Evolutionary conservation across 306 rosid genomes (phyloP).

Genomic region (Dalbergia oliveri): DNA sequence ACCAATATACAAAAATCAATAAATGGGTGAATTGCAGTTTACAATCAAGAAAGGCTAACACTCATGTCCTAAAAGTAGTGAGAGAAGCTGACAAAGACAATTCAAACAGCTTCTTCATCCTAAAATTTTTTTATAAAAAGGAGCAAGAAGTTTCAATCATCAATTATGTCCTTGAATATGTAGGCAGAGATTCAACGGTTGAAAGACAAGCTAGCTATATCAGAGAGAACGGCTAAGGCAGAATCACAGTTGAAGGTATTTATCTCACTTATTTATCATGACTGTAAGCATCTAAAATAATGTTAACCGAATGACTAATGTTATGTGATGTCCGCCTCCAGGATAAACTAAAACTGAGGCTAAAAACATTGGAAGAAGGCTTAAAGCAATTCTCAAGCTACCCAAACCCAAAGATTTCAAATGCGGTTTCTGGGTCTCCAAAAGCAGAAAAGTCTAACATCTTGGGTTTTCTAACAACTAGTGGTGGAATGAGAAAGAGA

Average conservation of each 20-base stretch:
- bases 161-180: conserved; percentile 27
- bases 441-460: conserved; percentile 74
- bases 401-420: conserved; percentile 47
- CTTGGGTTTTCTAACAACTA: conserved; percentile 71
- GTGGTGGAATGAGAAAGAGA: conserved; percentile 69
- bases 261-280: conserved; percentile 14
- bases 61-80: neutral
- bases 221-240: conserved; percentile 87
- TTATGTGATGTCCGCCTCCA: conserved; percentile 47
- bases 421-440: conserved; percentile 55
- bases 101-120: conserved; percentile 1
- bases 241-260: conserved; percentile 88
- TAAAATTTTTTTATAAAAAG: neutral
- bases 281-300: conserved; percentile 20
- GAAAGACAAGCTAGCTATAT: conserved; percentile 74
- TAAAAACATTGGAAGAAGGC: conserved; percentile 85
- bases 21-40: neutral
- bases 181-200: conserved; percentile 87
- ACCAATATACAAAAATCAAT: neutral
- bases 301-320: neutral
- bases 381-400: conserved; percentile 64
- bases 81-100: conserved; percentile 6
- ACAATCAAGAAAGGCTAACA: conserved; percentile 20
- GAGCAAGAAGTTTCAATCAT: conserved; percentile 15
- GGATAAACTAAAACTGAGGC: conserved; percentile 89